Evolutionary conservation across 768 basidiomycete genomes (phyloP).

Genomic region (Serendipita sp.): DNA sequence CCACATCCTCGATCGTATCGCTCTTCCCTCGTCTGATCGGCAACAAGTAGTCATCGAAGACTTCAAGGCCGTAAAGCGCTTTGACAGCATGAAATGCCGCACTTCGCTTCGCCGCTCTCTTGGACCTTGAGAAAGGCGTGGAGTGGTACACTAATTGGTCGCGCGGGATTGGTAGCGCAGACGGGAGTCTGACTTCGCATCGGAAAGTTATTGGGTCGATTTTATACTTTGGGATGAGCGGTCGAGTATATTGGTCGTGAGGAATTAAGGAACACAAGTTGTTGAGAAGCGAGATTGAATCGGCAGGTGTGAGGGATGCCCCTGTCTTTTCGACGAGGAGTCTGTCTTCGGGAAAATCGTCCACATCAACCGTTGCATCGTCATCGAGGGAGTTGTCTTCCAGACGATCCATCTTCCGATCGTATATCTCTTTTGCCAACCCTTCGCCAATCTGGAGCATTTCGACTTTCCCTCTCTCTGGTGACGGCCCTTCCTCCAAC

Average conservation of each 20-base stretch:
- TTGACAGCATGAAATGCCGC: conserved; percentile 69
- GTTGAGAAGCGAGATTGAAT: conserved; percentile 52
- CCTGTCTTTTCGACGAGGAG: conserved; percentile 57
- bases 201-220: conserved; percentile 35
- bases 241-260: conserved; percentile 49
- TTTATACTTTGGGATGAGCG: conserved; percentile 41
- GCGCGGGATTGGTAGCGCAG: conserved; percentile 42
- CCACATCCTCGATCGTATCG: conserved; percentile 36
- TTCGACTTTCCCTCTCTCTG: conserved; percentile 42
- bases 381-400: conserved; percentile 19
- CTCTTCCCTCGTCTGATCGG: conserved; percentile 43
- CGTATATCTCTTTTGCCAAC: conserved; percentile 47
- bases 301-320: conserved; percentile 67
- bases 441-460: conserved; percentile 46
- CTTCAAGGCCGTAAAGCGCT: conserved; percentile 47
- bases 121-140: conserved; percentile 34
- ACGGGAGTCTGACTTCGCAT: conserved; percentile 46
- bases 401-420: conserved; percentile 25
- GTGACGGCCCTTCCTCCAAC: conserved; percentile 45
- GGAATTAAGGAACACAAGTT: conserved; percentile 68
- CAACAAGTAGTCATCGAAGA: conserved; percentile 70
- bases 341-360: conserved; percentile 29
- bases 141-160: conserved; percentile 43
- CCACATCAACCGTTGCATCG: conserved; percentile 30
- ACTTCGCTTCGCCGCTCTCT: conserved; percentile 70